phyloP scores from a whole-genome alignment of 495 filamentous ascomycete species.

The Penicillium simplicissimum region DNA sequence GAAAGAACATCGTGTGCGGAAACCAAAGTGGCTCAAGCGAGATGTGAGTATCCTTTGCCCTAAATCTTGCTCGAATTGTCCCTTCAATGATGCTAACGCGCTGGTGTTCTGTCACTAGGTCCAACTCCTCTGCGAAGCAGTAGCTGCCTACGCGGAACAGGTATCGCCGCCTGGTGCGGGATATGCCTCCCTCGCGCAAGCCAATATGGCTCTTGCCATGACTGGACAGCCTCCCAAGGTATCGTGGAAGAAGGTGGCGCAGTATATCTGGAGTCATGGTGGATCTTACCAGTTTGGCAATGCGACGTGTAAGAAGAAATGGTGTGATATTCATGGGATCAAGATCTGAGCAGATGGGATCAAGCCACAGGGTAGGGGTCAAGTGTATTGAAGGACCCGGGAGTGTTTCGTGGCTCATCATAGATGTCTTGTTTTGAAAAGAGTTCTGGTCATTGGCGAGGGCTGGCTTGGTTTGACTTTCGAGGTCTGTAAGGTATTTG shows the following conservation, averaged over 20 bases:
- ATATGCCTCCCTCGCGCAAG: not conserved
- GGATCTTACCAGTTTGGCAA: slow-evolving; percentile 85
- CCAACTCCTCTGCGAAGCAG: slow-evolving; percentile 39
- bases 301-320: slow-evolving; percentile 87
- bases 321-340: slow-evolving; percentile 40
- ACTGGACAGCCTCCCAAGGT: slow-evolving; percentile 49
- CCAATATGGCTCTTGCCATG: not conserved
- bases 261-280: slow-evolving; percentile 68
- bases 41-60: slow-evolving; percentile 63
- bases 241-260: slow-evolving; percentile 80
- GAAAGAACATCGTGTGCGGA: slow-evolving; percentile 71
- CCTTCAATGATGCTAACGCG: too few relatives aligned
- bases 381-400: not conserved
- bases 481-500: too few relatives aligned
- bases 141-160: slow-evolving; percentile 36
- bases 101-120: slow-evolving; percentile 23
- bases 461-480: not conserved
- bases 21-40: slow-evolving; percentile 70
- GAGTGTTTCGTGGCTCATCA: not conserved
- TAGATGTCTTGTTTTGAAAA: not conserved
- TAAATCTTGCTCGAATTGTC: too few relatives aligned
- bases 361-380: not conserved
- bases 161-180: not conserved
- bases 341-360: not conserved
- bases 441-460: not conserved